These are phyloP conservation scores for Sanguinoderma infundibulare DNA, from an alignment of 1,284 basidiomycete genomes.

Conservation along the genomic window DNA sequence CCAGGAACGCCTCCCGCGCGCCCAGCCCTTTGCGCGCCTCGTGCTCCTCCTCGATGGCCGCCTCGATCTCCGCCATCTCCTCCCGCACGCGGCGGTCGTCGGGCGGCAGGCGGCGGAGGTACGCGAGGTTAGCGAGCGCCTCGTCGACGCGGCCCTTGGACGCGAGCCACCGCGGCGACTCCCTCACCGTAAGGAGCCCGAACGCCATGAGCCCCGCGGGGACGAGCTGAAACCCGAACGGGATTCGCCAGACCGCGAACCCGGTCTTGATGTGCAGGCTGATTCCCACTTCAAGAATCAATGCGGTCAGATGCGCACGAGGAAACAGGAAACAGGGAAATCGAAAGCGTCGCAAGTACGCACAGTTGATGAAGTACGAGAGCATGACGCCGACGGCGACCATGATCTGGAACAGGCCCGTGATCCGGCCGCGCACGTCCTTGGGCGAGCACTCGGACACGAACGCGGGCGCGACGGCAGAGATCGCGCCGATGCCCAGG, in stretches of 20 bases:
- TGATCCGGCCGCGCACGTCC: constrained; percentile 72
- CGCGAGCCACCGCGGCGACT: constrained; percentile 43
- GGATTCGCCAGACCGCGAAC: constrained; percentile 68
- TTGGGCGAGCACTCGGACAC: constrained; percentile 84
- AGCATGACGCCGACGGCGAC: constrained; percentile 79
- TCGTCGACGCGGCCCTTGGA: constrained; percentile 40
- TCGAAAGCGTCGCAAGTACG: constrained; percentile 26
- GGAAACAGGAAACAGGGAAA: background rate
- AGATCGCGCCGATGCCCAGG: constrained; percentile 71
- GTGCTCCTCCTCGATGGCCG: constrained; percentile 66
- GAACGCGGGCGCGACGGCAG: constrained; percentile 73
- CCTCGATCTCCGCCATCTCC: constrained; percentile 68
- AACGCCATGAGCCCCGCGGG: constrained; percentile 79
- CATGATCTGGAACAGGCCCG: constrained; percentile 84
- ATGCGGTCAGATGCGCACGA: background rate
- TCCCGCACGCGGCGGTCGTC: constrained; percentile 54
- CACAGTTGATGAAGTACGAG: constrained; percentile 79
- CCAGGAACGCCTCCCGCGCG: constrained; percentile 66
- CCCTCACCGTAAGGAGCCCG: constrained; percentile 72
- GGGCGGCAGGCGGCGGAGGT: constrained; percentile 59
- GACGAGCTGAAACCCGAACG: constrained; percentile 78
- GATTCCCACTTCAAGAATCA: constrained; percentile 54
- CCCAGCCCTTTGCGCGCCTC: constrained; percentile 60
- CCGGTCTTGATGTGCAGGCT: constrained; percentile 54
- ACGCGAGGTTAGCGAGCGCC: constrained; percentile 43